These are phyloP conservation scores for Choiromyces venosus DNA, from an alignment of 495 filamentous ascomycete genomes.

Conservation along the genomic window DNA sequence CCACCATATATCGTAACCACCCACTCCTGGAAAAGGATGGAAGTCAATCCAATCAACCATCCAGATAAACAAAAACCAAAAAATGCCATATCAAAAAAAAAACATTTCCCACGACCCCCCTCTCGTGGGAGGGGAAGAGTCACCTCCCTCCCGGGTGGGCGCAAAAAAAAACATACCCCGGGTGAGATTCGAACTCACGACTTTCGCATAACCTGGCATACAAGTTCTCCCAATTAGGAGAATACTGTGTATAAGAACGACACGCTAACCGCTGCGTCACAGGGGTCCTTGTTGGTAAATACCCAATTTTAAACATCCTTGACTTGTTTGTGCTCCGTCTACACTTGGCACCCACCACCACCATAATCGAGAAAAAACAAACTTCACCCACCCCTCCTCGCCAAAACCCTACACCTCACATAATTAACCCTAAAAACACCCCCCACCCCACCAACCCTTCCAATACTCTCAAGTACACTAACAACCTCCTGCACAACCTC, in stretches of 20 bases:
- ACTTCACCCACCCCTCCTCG: constrained; percentile 46
- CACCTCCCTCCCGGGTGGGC: too few relatives aligned
- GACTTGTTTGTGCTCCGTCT: neutral
- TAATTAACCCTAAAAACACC: constrained; percentile 63
- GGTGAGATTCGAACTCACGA: constrained; percentile 41
- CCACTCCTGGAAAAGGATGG: neutral
- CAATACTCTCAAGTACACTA: constrained; percentile 54
- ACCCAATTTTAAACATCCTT: neutral
- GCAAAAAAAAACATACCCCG: constrained; percentile 33
- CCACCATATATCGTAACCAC: neutral
- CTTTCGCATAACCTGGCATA: constrained; percentile 40
- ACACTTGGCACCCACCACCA: neutral
- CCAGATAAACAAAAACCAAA: neutral
- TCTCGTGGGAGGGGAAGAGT: neutral
- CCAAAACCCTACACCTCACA: constrained; percentile 63
- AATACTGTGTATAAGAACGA: constrained; percentile 40
- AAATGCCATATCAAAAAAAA: neutral
- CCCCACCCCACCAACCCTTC: constrained; percentile 47
- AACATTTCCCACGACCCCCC: neutral
- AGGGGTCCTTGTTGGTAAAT: constrained; percentile 25
- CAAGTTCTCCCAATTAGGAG: constrained; percentile 36
- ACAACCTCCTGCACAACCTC: constrained; percentile 53
- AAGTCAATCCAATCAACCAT: neutral
- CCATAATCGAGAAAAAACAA: neutral
- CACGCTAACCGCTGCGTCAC: constrained; percentile 40